Base-by-base conservation (phyloP, 495 filamentous ascomycete genomes). In the Clavariopsis aquatica region DNA sequence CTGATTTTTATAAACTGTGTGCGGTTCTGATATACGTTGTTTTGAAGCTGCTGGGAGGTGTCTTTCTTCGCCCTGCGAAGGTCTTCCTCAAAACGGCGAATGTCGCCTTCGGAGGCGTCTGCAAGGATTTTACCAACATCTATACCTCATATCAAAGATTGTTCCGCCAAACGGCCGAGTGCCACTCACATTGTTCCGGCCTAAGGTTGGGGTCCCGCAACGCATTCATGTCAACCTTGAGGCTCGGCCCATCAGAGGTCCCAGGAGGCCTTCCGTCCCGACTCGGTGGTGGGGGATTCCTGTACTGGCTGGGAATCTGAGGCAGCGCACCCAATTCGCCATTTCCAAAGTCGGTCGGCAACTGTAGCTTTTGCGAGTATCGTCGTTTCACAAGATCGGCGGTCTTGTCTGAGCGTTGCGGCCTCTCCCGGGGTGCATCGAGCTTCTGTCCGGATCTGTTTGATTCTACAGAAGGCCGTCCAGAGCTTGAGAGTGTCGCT, bases 1-100 rank as follows among this genome's bases (percentile, higher is more conserved):
- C 91, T 96, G 76, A 99, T 98, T 70, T 95, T 93, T 80, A 99
- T 96, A 76, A 99, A 99, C 70, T 98, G 93, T 0, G 92, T 96
- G 49, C 94, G 87, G 76, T 99, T 99, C 72, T 97, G 92, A 75
- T 93, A 96, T 31, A 99, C 91, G 79, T 92, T 99, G 70, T 95
- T 89, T 71, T 98, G 95, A 10, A 99, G 81, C 70, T 98, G 92
- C 29, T 86, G 86, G 2, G 92, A 92, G 0, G 92, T 93, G 36
- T 90, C 84, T 65, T 85, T 87, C 71, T 93, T 91, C 51, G 93
- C 80, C 71, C 91, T 91, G 64, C 85, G 83, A 34, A 99, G 79
- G 12, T 83, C 84, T 45, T 79, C 72, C 69, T 96, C 90, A 74
- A 87, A 99, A 41, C 92, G 86, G 41, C 85, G 85, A 55, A 99